Conservation (phyloP, 2,329 filamentous ascomycete genomes). For the Stagonosporopsis vannaccii region DNA sequence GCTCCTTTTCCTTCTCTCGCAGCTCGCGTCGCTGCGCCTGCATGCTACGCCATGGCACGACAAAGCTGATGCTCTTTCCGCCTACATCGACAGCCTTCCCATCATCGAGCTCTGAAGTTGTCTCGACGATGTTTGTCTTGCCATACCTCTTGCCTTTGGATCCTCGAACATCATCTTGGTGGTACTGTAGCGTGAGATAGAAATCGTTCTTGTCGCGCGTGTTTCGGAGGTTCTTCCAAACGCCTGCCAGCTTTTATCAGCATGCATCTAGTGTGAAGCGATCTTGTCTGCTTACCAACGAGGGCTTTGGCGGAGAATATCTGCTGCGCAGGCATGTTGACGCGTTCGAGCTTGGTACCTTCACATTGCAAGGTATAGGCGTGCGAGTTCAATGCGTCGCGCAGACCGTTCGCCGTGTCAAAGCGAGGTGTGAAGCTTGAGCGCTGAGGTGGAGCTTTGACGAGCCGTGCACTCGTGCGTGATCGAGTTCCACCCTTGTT, state of each 20-base stretch:
- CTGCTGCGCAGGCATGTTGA: constrained; percentile 37
- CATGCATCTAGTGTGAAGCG: not conserved
- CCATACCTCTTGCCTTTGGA: constrained; percentile 27
- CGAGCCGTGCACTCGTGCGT: constrained; percentile 8
- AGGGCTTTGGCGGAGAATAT: constrained; percentile 44
- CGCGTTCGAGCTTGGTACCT: constrained; percentile 1
- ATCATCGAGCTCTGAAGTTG: constrained; percentile 28
- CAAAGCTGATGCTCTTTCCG: constrained; percentile 45
- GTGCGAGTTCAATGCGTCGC: constrained; percentile 1
- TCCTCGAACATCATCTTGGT: constrained; percentile 35
- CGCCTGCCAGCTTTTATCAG: constrained; percentile 19
- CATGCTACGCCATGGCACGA: constrained; percentile 48
- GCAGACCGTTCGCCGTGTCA: not conserved
- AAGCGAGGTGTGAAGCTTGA: constrained; percentile 16
- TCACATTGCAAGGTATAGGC: constrained; percentile 12
- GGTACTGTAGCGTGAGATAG: constrained; percentile 44
- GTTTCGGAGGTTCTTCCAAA: constrained; percentile 44
- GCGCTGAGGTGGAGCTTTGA: constrained; percentile 12
- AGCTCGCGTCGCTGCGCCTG: constrained; percentile 43
- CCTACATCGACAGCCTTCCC: constrained; percentile 28
- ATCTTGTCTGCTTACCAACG: constrained; percentile 21
- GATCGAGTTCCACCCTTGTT: constrained; percentile 12
- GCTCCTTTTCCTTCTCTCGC: constrained; percentile 43
- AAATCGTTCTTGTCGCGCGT: constrained; percentile 42
- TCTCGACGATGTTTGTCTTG: constrained; percentile 26